Percentiles rank a stretch among this genome's conserved stretches.
Evolutionary conservation across 2,329 filamentous ascomycete genomes (phyloP).

Genomic region (Cercospora beticola): DNA sequence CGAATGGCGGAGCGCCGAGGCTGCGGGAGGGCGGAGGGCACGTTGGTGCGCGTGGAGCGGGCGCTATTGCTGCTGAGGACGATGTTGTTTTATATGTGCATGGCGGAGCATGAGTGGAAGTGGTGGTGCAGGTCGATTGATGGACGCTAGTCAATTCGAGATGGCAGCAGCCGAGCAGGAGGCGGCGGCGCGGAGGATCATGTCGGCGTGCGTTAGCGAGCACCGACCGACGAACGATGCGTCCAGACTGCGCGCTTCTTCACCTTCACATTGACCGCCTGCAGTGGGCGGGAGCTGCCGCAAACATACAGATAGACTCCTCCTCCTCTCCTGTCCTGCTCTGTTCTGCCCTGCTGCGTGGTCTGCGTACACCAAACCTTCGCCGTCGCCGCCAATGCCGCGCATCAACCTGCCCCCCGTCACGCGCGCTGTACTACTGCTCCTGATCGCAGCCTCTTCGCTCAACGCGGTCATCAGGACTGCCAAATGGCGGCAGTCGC

Average conservation of each 20-base stretch:
- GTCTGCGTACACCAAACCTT: background rate
- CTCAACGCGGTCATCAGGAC: conserved; percentile 78
- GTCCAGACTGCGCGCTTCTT: background rate
- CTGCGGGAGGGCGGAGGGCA: background rate
- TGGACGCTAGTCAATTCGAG: background rate
- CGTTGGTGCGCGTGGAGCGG: background rate
- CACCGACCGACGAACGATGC: background rate
- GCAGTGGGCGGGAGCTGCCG: background rate
- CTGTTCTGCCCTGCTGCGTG: background rate
- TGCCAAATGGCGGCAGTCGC: conserved; percentile 57
- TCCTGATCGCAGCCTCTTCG: conserved; percentile 73
- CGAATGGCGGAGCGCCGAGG: background rate
- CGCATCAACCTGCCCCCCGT: conserved; percentile 91
- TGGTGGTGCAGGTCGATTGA: background rate
- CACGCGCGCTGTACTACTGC: conserved; percentile 76
- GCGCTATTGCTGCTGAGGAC: background rate
- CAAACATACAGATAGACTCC: background rate
- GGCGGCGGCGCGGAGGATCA: background rate
- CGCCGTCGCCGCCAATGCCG: conserved; percentile 16
- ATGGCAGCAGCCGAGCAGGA: background rate
- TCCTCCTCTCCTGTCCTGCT: background rate
- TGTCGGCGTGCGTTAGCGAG: background rate
- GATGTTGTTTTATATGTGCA: background rate
- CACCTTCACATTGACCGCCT: background rate
- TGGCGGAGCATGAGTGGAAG: background rate